Percentiles rank a stretch among this genome's conserved stretches.
Evolutionary conservation across 2,329 filamentous ascomycete species (phyloP).

Genomic region (Cryphonectria nitschkei): DNA sequence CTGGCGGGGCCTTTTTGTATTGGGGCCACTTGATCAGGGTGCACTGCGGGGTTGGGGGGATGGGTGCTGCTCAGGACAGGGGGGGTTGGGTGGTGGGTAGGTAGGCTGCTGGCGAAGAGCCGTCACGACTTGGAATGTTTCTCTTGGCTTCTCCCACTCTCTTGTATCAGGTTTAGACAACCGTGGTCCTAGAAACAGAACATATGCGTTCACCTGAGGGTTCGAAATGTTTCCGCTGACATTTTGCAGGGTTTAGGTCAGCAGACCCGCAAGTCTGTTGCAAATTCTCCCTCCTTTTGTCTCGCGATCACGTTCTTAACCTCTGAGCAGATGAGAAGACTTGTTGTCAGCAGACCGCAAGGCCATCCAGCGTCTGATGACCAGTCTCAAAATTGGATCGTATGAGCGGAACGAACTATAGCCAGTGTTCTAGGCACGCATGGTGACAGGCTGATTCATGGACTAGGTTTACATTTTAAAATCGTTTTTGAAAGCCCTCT

Average conservation of each 20-base stretch:
- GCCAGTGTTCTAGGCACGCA: neutral
- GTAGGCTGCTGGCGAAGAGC: neutral
- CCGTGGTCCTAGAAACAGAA: neutral
- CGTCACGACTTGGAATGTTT: neutral
- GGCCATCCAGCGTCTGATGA: neutral
- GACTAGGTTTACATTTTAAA: neutral
- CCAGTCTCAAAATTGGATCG: neutral
- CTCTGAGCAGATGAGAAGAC: neutral
- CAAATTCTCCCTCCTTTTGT: neutral
- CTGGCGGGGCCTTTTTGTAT: constrained; percentile 3
- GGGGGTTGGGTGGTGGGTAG: neutral
- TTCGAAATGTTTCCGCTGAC: constrained; percentile 1
- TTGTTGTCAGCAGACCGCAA: constrained; percentile 3
- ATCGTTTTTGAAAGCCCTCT: neutral
- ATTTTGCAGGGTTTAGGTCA: neutral
- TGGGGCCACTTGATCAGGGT: neutral
- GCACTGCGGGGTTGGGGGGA: neutral
- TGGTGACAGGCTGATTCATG: neutral
- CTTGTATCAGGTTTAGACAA: neutral
- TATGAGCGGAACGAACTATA: neutral
- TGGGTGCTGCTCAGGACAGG: neutral
- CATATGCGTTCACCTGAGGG: constrained; percentile 2
- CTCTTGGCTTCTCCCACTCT: neutral
- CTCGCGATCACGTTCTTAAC: neutral
- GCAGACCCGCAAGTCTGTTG: neutral